These are phyloP conservation scores for Biancaea sappan DNA, from an alignment of 306 rosid genomes.

Conservation along the genomic window DNA sequence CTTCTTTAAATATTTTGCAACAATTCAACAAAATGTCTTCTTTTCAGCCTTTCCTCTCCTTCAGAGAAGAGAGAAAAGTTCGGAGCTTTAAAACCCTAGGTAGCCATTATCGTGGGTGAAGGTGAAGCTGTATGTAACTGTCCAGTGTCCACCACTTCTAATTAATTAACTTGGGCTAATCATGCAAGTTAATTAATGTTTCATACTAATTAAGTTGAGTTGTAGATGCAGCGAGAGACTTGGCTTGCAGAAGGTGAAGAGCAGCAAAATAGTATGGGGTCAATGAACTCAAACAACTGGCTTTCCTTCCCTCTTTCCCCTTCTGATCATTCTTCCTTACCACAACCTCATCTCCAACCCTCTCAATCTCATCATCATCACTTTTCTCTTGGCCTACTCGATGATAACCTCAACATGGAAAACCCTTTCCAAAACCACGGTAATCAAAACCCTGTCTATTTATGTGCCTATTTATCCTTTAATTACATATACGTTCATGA, in stretches of 20 bases:
- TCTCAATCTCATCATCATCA: constrained; percentile 62
- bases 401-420: constrained; percentile 70
- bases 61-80: constrained; percentile 20
- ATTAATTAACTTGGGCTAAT: background rate
- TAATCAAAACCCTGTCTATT: background rate
- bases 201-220: background rate
- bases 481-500: too few species aligned
- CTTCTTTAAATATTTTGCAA: constrained; percentile 50
- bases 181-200: background rate
- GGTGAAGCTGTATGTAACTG: constrained; percentile 28
- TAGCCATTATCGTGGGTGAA: too few species aligned
- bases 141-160: background rate
- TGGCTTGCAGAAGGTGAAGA: constrained; percentile 31
- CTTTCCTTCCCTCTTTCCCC: constrained; percentile 92
- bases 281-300: constrained; percentile 92
- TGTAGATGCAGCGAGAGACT: constrained; percentile 39
- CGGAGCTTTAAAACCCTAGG: constrained; percentile 44
- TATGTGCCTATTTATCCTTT: too few species aligned
- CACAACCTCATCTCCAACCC: constrained; percentile 58
- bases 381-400: constrained; percentile 75
- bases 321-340: constrained; percentile 67
- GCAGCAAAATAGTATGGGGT: constrained; percentile 31
- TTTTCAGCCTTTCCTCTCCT: constrained; percentile 45
- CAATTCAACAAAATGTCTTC: constrained; percentile 39
- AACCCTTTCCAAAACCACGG: constrained; percentile 85